phyloP scores from a whole-genome alignment of 371 early-diverging fungal genomes.

The Apophysomyces variabilis region DNA sequence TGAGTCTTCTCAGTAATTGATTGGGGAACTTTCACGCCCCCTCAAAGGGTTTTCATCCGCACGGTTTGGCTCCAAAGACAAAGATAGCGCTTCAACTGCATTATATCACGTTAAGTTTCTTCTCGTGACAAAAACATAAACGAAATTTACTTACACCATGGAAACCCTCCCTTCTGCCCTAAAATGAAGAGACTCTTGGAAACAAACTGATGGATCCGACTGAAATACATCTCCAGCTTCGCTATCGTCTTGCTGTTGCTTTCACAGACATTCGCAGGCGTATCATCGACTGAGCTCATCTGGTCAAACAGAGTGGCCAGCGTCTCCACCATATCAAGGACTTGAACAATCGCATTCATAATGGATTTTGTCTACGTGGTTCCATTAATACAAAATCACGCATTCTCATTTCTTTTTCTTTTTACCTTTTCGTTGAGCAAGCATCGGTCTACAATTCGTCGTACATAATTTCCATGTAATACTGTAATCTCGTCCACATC shows the following conservation, averaged over 20 bases:
- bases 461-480: constrained; percentile 42
- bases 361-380: constrained; percentile 31
- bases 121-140: not conserved
- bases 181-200: constrained; percentile 37
- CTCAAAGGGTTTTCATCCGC: too few relatives aligned
- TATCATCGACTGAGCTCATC: not conserved
- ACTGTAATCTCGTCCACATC: constrained; percentile 22
- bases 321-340: constrained; percentile 42
- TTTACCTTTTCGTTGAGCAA: constrained; percentile 48
- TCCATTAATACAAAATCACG: not conserved
- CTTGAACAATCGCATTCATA: constrained; percentile 33
- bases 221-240: constrained; percentile 41
- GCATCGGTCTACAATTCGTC: constrained; percentile 46
- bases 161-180: constrained; percentile 43
- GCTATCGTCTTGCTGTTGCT: constrained; percentile 11
- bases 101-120: not conserved
- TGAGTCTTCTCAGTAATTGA: too few relatives aligned
- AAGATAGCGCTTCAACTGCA: not conserved
- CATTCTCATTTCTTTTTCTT: not conserved
- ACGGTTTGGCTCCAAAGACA: not conserved
- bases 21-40: too few relatives aligned
- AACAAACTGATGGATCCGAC: constrained; percentile 42
- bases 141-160: constrained; percentile 46
- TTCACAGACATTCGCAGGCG: constrained; percentile 10
- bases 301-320: constrained; percentile 25